These are phyloP conservation scores for Lentithecium fluviatile DNA, from an alignment of 495 filamentous ascomycete genomes.

Conservation along the genomic window DNA sequence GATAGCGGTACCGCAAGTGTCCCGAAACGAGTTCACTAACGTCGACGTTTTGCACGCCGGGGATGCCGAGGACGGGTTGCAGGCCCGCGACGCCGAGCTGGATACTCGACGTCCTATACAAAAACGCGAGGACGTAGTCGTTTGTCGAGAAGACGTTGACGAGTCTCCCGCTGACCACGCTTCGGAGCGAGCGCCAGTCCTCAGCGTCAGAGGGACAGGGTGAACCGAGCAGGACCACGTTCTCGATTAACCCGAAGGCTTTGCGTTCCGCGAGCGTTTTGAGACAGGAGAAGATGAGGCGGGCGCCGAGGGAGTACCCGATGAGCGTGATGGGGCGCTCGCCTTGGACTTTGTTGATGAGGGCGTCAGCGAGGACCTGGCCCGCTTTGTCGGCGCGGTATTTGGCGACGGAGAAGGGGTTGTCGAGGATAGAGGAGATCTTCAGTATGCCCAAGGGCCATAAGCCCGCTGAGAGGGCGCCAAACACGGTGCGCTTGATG, in stretches of 20 bases:
- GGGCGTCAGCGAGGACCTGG: conserved; percentile 75
- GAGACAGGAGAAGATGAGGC: conserved; percentile 82
- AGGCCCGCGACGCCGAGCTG: conserved; percentile 76
- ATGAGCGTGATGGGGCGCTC: conserved; percentile 84
- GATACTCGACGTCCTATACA: conserved; percentile 74
- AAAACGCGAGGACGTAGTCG: conserved; percentile 72
- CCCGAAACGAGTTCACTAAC: conserved; percentile 70
- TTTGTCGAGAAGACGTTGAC: conserved; percentile 78
- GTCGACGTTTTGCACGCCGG: conserved; percentile 73
- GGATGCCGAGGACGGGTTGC: conserved; percentile 61
- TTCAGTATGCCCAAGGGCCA: conserved; percentile 80
- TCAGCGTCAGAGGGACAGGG: conserved; percentile 66
- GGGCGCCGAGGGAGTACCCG: conserved; percentile 88
- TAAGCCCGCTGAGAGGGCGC: conserved; percentile 63
- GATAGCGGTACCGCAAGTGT: conserved; percentile 67
- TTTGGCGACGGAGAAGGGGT: conserved; percentile 83
- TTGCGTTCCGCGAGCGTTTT: conserved; percentile 69
- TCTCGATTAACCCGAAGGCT: conserved; percentile 85
- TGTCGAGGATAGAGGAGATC: conserved; percentile 78
- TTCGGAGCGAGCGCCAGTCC: conserved; percentile 68
- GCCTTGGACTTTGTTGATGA: conserved; percentile 85
- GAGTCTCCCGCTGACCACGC: conserved; percentile 69
- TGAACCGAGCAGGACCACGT: conserved; percentile 77
- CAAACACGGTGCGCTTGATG: conserved; percentile 73
- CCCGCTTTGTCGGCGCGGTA: conserved; percentile 85